Evolutionary conservation across 208 protist species (phyloP).

Genomic region (Trypanosoma congolense): DNA sequence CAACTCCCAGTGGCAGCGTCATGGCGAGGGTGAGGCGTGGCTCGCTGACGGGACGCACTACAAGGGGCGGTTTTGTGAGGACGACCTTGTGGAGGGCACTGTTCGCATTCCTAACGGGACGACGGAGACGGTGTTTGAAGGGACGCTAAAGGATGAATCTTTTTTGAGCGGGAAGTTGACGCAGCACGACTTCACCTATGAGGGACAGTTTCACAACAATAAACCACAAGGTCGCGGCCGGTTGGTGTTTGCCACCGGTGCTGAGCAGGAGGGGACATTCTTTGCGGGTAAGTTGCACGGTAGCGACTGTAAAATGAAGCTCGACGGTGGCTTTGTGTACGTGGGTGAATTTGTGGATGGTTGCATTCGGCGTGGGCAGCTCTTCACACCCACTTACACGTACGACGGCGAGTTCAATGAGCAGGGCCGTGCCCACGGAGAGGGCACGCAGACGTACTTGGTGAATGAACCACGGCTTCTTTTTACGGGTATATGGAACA

Average conservation of each 20-base stretch:
- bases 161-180: constrained; percentile 77
- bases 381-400: constrained; percentile 87
- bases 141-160: constrained; percentile 68
- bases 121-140: constrained; percentile 76
- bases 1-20: constrained; percentile 81
- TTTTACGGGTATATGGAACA: constrained; percentile 86
- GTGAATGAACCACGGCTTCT: constrained; percentile 75
- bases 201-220: constrained; percentile 78
- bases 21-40: constrained; percentile 81
- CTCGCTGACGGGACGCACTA: constrained; percentile 84
- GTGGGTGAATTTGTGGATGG: constrained; percentile 86
- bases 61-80: constrained; percentile 62
- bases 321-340: constrained; percentile 88
- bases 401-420: constrained; percentile 90
- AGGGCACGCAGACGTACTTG: constrained; percentile 83
- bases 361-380: constrained; percentile 61
- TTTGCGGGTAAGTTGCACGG: constrained; percentile 85
- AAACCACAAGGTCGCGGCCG: constrained; percentile 78
- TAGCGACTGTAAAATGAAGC: constrained; percentile 78
- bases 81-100: constrained; percentile 78
- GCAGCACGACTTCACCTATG: constrained; percentile 83
- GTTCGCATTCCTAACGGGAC: constrained; percentile 86
- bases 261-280: constrained; percentile 84
- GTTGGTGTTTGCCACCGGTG: constrained; percentile 74
- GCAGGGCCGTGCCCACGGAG: constrained; percentile 81